These are phyloP conservation scores for Sporothrix sp. DNA, from an alignment of 2,329 filamentous ascomycete genomes.

Conservation along the genomic window DNA sequence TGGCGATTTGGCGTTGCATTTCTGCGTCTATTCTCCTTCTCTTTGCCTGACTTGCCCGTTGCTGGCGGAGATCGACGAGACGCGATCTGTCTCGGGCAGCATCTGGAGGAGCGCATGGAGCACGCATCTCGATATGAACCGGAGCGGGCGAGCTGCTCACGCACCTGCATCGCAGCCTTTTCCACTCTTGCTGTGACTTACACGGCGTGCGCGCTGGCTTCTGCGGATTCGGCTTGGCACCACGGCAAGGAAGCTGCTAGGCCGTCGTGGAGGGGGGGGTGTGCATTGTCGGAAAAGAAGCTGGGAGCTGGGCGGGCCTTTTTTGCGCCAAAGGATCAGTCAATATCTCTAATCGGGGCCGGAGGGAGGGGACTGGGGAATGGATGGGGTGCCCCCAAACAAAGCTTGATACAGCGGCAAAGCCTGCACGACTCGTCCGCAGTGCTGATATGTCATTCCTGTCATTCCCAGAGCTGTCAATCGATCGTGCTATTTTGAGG, in stretches of 20 bases:
- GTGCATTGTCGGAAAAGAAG: not conserved
- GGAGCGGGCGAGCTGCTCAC: not conserved
- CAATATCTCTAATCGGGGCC: too few species aligned
- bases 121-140: not conserved
- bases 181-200: not conserved
- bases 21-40: not conserved
- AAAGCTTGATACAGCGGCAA: constrained; percentile 6
- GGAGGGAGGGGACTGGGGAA: not conserved
- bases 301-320: not conserved
- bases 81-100: not conserved
- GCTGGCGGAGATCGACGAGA: not conserved
- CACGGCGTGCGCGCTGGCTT: not conserved
- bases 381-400: not conserved
- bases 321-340: too few species aligned
- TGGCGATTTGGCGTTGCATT: too few species aligned
- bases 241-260: not conserved
- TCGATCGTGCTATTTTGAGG: too few species aligned
- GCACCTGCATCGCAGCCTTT: not conserved
- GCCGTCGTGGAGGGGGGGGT: not conserved
- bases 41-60: not conserved
- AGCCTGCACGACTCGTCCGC: constrained; percentile 1
- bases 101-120: not conserved
- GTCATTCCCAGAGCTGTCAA: not conserved
- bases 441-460: not conserved
- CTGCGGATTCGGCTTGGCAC: not conserved